Conservation (phyloP, 1,139 yeast species). For the Cylindricascospora bacillispora region DNA sequence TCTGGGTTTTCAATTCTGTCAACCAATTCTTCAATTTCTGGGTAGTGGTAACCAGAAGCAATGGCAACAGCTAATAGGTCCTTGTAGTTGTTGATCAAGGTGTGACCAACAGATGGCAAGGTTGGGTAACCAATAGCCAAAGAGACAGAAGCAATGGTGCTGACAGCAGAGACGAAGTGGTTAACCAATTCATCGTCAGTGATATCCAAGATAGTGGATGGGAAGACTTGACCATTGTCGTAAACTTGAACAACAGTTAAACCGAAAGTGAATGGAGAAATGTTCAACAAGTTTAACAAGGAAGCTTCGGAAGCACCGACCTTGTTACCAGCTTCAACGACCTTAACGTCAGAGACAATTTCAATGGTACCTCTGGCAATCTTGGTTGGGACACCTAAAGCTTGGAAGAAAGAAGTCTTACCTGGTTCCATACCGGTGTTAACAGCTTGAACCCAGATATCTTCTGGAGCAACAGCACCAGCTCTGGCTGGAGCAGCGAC, state of each 20-base stretch:
- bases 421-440: constrained; percentile 99
- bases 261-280: constrained; percentile 99
- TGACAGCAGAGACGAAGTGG: constrained; percentile 88
- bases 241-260: constrained; percentile 90
- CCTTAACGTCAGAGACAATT: constrained; percentile 94
- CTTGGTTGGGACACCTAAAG: constrained; percentile 99
- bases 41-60: constrained; percentile 98
- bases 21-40: constrained; percentile 97
- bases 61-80: constrained; percentile 93
- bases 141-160: constrained; percentile 90
- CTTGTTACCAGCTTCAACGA: constrained; percentile 70
- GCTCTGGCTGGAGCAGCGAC: constrained; percentile 99
- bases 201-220: constrained; percentile 92
- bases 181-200: constrained; percentile 91
- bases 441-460: constrained; percentile 96
- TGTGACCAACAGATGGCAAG: constrained; percentile 98
- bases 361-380: constrained; percentile 99
- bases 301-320: constrained; percentile 99
- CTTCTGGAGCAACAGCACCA: constrained; percentile 98
- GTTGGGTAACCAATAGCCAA: constrained; percentile 99
- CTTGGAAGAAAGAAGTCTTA: constrained; percentile 99
- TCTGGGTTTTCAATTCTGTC: constrained; percentile 99
- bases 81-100: constrained; percentile 98
- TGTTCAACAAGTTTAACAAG: constrained; percentile 97
- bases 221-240: constrained; percentile 98